Conservation (phyloP, 257 asterid species). For the Knoxia roxburghii region DNA sequence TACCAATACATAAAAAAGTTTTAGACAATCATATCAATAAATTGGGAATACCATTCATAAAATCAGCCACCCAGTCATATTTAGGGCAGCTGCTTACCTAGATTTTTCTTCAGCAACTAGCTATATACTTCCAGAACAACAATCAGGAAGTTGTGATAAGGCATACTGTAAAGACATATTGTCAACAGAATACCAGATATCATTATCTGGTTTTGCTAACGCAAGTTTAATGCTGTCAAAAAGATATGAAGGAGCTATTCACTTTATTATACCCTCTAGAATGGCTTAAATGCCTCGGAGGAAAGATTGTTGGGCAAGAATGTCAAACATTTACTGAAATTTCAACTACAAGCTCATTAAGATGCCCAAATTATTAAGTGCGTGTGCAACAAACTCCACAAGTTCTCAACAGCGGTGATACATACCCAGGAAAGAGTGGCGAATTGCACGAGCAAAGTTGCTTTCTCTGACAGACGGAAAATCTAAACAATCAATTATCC, state of each 20-base stretch:
- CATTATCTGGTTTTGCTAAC: background rate
- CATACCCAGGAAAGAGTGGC: slow-evolving; percentile 86
- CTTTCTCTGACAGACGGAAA: slow-evolving; percentile 57
- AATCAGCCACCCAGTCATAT: too few relatives aligned
- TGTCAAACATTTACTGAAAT: slow-evolving; percentile 1
- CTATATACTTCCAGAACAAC: background rate
- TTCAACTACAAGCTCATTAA: background rate
- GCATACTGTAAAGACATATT: background rate
- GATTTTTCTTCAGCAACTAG: too few relatives aligned
- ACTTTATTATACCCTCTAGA: background rate
- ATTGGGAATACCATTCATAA: too few relatives aligned
- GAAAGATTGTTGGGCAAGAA: slow-evolving; percentile 1
- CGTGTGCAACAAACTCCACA: background rate
- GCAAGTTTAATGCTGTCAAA: background rate
- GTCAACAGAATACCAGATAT: too few relatives aligned
- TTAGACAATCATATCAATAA: background rate
- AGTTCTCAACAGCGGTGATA: background rate
- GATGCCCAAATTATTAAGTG: background rate
- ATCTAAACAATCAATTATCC: slow-evolving; percentile 60
- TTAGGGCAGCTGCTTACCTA: too few relatives aligned
- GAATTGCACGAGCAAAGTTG: slow-evolving; percentile 67
- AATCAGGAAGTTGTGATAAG: background rate
- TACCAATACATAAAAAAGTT: background rate
- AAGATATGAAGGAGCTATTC: background rate
- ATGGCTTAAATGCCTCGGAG: background rate